Conservation (phyloP, 225 moss, liverwort and hornwort species). For the Ulota crispa region DNA sequence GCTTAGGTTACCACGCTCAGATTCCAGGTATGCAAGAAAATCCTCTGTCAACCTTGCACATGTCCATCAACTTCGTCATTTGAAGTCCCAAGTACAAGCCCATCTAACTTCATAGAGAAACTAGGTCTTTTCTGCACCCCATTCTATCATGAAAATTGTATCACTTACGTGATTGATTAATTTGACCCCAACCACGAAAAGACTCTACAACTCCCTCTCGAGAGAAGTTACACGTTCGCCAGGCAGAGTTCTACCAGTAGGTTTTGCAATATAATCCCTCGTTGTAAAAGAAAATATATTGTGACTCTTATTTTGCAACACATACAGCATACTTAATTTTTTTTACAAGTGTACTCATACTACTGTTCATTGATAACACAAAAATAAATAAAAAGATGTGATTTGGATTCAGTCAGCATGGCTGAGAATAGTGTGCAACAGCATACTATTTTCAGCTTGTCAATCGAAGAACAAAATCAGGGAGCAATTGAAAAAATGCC, state of each 20-base stretch:
- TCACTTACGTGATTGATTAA: too few species aligned
- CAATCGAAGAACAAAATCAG: background rate
- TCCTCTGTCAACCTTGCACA: constrained; percentile 65
- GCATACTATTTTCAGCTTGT: background rate
- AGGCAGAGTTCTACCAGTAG: too few species aligned
- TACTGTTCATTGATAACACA: background rate
- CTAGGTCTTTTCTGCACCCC: too few species aligned
- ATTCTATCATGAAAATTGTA: too few species aligned
- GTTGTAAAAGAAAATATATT: background rate
- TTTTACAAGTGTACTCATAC: background rate
- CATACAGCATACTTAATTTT: background rate
- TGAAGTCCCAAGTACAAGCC: background rate
- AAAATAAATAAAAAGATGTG: background rate
- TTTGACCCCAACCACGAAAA: too few species aligned
- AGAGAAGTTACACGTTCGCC: too few species aligned
- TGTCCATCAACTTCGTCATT: constrained; percentile 18
- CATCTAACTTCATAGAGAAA: too few species aligned
- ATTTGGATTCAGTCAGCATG: background rate
- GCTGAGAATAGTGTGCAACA: background rate
- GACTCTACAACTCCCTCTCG: too few species aligned
- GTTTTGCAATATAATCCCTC: too few species aligned
- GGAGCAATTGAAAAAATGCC: background rate
- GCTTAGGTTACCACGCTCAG: constrained; percentile 64
- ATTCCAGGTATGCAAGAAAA: constrained; percentile 62
- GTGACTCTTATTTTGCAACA: background rate